Conservation (phyloP, 2,329 filamentous ascomycete species). For the Scytalidium lignicola region DNA sequence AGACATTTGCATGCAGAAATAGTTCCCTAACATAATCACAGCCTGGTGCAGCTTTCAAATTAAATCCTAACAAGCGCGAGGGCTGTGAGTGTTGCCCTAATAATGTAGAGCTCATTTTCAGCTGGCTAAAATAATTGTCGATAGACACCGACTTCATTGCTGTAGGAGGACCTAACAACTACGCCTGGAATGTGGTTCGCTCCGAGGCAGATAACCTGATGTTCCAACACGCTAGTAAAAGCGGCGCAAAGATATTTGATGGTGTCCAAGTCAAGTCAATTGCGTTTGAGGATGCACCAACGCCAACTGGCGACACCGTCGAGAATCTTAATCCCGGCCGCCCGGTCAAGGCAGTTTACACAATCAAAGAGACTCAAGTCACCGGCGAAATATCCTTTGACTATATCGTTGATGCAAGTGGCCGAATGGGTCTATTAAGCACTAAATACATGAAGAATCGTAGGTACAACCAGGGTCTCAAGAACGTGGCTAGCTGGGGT, state of each 20-base stretch:
- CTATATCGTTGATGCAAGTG: constrained; percentile 44
- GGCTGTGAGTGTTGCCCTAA: constrained; percentile 5
- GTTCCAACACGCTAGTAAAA: constrained; percentile 35
- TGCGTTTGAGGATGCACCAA: constrained; percentile 22
- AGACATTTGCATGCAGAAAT: background rate
- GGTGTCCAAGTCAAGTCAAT: constrained; percentile 32
- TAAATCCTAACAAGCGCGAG: background rate
- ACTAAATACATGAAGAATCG: constrained; percentile 47
- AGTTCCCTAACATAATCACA: background rate
- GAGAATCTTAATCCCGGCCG: constrained; percentile 19
- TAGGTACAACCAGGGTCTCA: constrained; percentile 39
- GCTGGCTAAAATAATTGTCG: background rate
- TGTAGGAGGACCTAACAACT: constrained; percentile 31
- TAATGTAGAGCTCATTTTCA: background rate
- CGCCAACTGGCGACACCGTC: background rate
- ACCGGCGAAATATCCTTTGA: constrained; percentile 38
- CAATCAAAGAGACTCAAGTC: constrained; percentile 27
- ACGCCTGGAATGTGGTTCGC: constrained; percentile 42
- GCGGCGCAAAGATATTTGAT: constrained; percentile 37
- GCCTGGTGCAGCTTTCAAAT: constrained; percentile 8
- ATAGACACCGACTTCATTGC: constrained; percentile 38
- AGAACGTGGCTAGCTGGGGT: constrained; percentile 45
- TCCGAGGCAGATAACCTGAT: constrained; percentile 41
- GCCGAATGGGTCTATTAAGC: constrained; percentile 38
- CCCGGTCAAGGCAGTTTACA: constrained; percentile 33